Percentiles rank a stretch among this genome's conserved stretches.
Evolutionary conservation across 2,329 filamentous ascomycete species (phyloP).

Genomic region (Aspergillus unguis): DNA sequence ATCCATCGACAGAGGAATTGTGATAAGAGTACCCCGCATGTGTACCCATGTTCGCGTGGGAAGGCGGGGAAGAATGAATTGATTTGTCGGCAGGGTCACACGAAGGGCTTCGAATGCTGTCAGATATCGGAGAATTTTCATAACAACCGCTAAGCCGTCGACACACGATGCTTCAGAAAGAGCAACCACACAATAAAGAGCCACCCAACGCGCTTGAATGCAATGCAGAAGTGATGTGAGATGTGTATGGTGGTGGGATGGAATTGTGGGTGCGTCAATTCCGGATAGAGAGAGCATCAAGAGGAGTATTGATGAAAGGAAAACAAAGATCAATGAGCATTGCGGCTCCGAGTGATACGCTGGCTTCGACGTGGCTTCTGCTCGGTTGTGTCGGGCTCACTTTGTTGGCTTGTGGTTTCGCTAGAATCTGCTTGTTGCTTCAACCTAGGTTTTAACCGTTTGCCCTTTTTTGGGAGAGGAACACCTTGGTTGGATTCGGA

Average conservation of each 20-base stretch:
- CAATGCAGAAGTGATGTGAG: slow-evolving; percentile 8
- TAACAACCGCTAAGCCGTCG: slow-evolving; percentile 16
- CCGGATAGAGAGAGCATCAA: not conserved
- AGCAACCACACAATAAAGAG: slow-evolving; percentile 5
- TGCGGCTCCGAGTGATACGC: slow-evolving; percentile 18
- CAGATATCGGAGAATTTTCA: slow-evolving; percentile 7
- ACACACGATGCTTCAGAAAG: slow-evolving; percentile 11
- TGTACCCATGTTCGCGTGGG: slow-evolving; percentile 9
- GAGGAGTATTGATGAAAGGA: not conserved
- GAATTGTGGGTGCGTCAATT: not conserved
- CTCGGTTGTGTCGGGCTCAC: slow-evolving; percentile 15
- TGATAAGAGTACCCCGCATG: not conserved
- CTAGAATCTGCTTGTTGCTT: slow-evolving; percentile 9
- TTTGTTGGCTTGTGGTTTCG: slow-evolving; percentile 14
- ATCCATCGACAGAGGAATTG: slow-evolving; percentile 6
- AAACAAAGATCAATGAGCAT: slow-evolving; percentile 1
- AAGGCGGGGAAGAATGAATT: not conserved
- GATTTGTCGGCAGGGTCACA: slow-evolving; percentile 1
- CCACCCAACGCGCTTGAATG: slow-evolving; percentile 18
- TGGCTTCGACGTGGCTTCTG: slow-evolving; percentile 21
- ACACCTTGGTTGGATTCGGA: slow-evolving; percentile 7
- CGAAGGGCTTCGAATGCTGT: slow-evolving; percentile 9
- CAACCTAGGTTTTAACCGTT: slow-evolving; percentile 9
- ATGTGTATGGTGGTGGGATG: not conserved
- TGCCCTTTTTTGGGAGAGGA: slow-evolving; percentile 6